Evolutionary conservation across 1,284 basidiomycete genomes (phyloP).

Genomic region (Melampsora americana): DNA sequence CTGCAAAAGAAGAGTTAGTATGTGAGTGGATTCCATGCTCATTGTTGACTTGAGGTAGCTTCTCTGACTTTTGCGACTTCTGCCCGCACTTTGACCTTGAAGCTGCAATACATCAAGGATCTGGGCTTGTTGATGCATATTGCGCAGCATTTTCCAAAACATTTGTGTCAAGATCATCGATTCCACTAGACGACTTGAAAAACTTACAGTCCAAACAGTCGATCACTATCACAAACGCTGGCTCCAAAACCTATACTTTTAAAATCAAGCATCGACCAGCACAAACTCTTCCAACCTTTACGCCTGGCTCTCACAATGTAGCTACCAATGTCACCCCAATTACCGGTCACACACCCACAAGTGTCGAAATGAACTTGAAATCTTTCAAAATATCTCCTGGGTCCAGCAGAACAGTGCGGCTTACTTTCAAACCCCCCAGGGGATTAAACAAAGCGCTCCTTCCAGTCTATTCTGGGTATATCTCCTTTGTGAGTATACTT

Average conservation of each 20-base stretch:
- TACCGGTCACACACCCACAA: slow-evolving; percentile 10
- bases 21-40: neutral
- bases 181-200: slow-evolving; percentile 18
- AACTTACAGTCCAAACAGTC: slow-evolving; percentile 27
- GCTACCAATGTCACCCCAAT: slow-evolving; percentile 3
- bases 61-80: neutral
- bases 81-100: neutral
- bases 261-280: slow-evolving; percentile 21
- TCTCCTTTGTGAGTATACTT: slow-evolving; percentile 20
- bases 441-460: slow-evolving; percentile 15
- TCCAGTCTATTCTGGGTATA: slow-evolving; percentile 40
- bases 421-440: slow-evolving; percentile 25
- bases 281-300: slow-evolving; percentile 23
- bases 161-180: slow-evolving; percentile 11
- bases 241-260: slow-evolving; percentile 17
- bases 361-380: slow-evolving; percentile 5
- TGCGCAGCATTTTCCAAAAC: slow-evolving; percentile 29
- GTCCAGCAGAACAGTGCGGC: slow-evolving; percentile 16
- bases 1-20: neutral
- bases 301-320: slow-evolving; percentile 5
- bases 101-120: slow-evolving; percentile 38
- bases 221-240: slow-evolving; percentile 31
- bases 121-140: slow-evolving; percentile 32
- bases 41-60: neutral
- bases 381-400: slow-evolving; percentile 16